Evolutionary conservation across 2,329 filamentous ascomycete genomes (phyloP).

Genomic region (Fusarium torulosum): DNA sequence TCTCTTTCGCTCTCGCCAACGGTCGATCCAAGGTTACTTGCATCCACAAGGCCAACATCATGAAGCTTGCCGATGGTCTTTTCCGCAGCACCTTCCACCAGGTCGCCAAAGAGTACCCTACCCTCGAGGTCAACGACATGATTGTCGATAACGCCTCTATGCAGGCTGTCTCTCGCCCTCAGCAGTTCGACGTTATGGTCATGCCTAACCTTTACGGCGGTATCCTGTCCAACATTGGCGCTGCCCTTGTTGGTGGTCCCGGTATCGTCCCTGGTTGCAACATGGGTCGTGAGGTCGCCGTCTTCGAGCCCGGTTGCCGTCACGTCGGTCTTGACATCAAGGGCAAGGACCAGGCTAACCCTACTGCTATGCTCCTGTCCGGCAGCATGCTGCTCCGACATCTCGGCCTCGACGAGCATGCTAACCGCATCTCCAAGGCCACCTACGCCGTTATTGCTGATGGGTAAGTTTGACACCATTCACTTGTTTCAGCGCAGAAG

Average conservation of each 20-base stretch:
- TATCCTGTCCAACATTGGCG: constrained; percentile 98
- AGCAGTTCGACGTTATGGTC: constrained; percentile 99
- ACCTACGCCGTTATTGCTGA: constrained; percentile 84
- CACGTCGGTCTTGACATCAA: constrained; percentile 99
- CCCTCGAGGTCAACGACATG: constrained; percentile 97
- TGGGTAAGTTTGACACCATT: constrained; percentile 74
- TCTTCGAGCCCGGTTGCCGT: constrained; percentile 98
- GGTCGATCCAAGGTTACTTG: constrained; percentile 99
- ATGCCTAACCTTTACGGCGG: constrained; percentile 99
- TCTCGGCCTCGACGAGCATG: constrained; percentile 96
- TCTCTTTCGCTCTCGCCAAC: constrained; percentile 97
- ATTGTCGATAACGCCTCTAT: constrained; percentile 99
- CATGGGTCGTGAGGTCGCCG: constrained; percentile 98
- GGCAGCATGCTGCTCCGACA: constrained; percentile 98
- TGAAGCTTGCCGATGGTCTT: constrained; percentile 99
- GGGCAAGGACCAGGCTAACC: constrained; percentile 99
- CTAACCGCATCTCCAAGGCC: constrained; percentile 96
- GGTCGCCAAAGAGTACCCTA: constrained; percentile 94
- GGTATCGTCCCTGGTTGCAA: constrained; percentile 99
- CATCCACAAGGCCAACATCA: constrained; percentile 99
- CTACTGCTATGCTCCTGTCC: constrained; percentile 93
- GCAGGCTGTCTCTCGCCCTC: constrained; percentile 95
- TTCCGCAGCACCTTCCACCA: constrained; percentile 98
- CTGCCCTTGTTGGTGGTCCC: constrained; percentile 94
- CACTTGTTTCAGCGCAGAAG: not conserved